A percentile compares a stretch with the other conserved stretches of the same genome.
Evolutionary conservation across 2,329 filamentous ascomycete genomes (phyloP).

Genomic region (Penicillium sp.): DNA sequence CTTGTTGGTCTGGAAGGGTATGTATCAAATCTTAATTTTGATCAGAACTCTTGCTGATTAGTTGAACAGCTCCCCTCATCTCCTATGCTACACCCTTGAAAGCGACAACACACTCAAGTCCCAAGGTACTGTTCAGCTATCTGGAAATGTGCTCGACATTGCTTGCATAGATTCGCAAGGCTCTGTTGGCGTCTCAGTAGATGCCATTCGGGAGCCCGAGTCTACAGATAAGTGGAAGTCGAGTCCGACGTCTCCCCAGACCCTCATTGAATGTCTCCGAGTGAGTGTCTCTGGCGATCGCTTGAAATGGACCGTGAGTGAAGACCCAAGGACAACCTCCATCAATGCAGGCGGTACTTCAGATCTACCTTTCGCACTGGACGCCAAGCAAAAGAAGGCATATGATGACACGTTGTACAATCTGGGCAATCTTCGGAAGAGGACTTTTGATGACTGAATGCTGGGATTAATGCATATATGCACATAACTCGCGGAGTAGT

Average conservation of each 20-base stretch:
- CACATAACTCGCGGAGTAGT: no score
- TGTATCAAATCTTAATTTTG: constrained; percentile 25
- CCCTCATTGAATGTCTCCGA: constrained; percentile 36
- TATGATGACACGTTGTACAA: constrained; percentile 42
- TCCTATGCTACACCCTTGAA: constrained; percentile 67
- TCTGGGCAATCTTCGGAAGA: constrained; percentile 46
- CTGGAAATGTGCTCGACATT: constrained; percentile 68
- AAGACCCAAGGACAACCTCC: constrained; percentile 21
- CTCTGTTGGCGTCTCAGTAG: constrained; percentile 54
- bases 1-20: constrained; percentile 64
- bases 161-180: constrained; percentile 32
- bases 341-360: constrained; percentile 38
- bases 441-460: constrained; percentile 25
- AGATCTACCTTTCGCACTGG: constrained; percentile 24
- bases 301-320: constrained; percentile 30
- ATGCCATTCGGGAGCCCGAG: constrained; percentile 54
- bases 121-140: constrained; percentile 55
- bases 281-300: constrained; percentile 21
- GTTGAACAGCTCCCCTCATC: constrained; percentile 62
- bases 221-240: constrained; percentile 49
- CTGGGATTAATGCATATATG: no score
- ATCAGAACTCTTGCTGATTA: constrained; percentile 32
- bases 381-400: constrained; percentile 35
- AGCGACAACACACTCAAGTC: constrained; percentile 54
- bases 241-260: constrained; percentile 20